Evolutionary conservation across 2,329 filamentous ascomycete species (phyloP).

Genomic region (Monilinia laxa): DNA sequence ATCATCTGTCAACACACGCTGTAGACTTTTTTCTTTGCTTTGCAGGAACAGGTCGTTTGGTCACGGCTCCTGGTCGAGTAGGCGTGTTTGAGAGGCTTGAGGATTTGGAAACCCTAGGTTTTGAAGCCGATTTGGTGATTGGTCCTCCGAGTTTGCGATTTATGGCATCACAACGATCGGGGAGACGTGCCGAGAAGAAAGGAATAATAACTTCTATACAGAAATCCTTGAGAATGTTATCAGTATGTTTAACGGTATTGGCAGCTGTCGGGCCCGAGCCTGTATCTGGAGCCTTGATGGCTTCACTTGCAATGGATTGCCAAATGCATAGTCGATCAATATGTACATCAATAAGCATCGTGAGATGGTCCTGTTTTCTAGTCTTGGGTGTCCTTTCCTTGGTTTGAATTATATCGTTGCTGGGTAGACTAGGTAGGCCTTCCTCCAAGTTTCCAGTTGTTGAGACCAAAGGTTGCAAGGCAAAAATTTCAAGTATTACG

Average conservation of each 20-base stretch:
- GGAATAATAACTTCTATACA: slow-evolving; percentile 78
- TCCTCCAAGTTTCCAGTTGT: slow-evolving; percentile 40
- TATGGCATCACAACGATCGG: slow-evolving; percentile 66
- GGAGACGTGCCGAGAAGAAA: slow-evolving; percentile 77
- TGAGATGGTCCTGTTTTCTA: slow-evolving; percentile 55
- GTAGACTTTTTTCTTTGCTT: slow-evolving; percentile 53
- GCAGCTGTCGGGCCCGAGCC: slow-evolving; percentile 35
- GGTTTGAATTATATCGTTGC: slow-evolving; percentile 26
- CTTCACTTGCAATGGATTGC: slow-evolving; percentile 71
- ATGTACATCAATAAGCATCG: slow-evolving; percentile 67
- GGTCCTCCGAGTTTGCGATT: slow-evolving; percentile 77
- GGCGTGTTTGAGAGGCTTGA: slow-evolving; percentile 45
- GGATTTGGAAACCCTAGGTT: slow-evolving; percentile 49
- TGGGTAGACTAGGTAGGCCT: slow-evolving; percentile 37
- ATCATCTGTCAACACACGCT: slow-evolving; percentile 62
- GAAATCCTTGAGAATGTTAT: slow-evolving; percentile 70
- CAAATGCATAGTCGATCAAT: slow-evolving; percentile 80
- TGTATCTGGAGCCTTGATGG: slow-evolving; percentile 44
- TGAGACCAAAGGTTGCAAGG: slow-evolving; percentile 58
- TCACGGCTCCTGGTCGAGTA: slow-evolving; percentile 52
- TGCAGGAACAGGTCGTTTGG: slow-evolving; percentile 48
- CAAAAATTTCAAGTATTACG: slow-evolving; percentile 72
- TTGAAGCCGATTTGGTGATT: slow-evolving; percentile 56
- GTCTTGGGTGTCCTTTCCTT: slow-evolving; percentile 36
- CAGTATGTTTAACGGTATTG: slow-evolving; percentile 31